Base-by-base conservation (phyloP, 2,329 filamentous ascomycete species). In the Talaromyces sp. region DNA sequence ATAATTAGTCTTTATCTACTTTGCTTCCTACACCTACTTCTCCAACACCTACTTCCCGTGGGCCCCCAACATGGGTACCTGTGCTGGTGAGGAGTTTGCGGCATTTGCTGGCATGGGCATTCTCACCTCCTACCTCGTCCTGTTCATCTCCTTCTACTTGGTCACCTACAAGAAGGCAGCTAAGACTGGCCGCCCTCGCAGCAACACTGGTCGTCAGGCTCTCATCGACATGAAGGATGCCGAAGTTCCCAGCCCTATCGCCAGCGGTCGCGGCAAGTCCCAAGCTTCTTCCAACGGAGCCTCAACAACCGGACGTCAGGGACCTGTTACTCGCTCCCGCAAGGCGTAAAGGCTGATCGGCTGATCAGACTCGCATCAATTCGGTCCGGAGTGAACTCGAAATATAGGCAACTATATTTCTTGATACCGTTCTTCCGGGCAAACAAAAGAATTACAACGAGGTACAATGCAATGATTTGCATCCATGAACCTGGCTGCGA, bases 121-220 rank as follows among this genome's bases (percentile, higher is more conserved):
- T 69, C 81, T 99, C 72, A 92, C 85, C 78, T 96, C 91, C 33
- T 99, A 97, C 84, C 85, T 99, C 60, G 83, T 97, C 63, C 89
- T 99, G 66, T 99, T 99, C 86, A 96, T 99, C 79, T 93, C 89
- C 53, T 99, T 99, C 87, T 99, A 97, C 84, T 83, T 96, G 67
- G 91, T 91, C 65, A 99, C 93, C 62, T 99, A 99, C 74, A 84
- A 84, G 72, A 93, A 91, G 81, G 84, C 82, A 37, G 65, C 65
- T 62, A 74, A 77, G 66, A 64, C 69, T 39, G 73, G 74, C 56
- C 73, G 76, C 35, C 76, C 72, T 59, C 75, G 72, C 62, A 71
- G 74, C 66, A 78, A 77, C 69, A 91, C 87, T 67, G 89, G 89
- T 69, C 92, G 89, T 76, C 94, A 93, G 81, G 85, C 86, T 60